Evolutionary conservation across 768 basidiomycete species (phyloP).

Genomic region (Tulasnella sp.): DNA sequence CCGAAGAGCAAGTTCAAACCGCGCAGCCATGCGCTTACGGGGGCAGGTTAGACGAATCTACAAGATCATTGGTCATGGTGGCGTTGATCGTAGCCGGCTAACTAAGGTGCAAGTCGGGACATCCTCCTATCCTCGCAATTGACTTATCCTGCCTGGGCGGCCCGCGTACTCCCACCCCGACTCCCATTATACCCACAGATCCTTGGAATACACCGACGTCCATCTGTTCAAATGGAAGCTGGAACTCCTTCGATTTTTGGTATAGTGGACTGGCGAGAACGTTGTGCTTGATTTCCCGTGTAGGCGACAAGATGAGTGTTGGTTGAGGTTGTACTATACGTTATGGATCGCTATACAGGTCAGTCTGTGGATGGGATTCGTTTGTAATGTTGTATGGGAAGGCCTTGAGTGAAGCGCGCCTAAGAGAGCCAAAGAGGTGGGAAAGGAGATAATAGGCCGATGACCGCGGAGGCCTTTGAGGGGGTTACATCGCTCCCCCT

Average conservation of each 20-base stretch:
- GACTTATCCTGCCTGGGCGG: not conserved
- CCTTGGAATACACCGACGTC: conserved; percentile 95
- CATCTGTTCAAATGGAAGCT: conserved; percentile 99
- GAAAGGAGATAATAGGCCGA: too few relatives aligned
- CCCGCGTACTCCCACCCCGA: not conserved
- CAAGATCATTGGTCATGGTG: conserved; percentile 96
- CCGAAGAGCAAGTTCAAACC: conserved; percentile 88
- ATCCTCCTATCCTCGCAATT: too few relatives aligned
- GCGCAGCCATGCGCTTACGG: conserved; percentile 90
- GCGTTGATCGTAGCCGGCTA: conserved; percentile 86
- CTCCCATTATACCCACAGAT: conserved; percentile 36
- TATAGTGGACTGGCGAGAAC: conserved; percentile 89
- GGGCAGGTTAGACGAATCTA: conserved; percentile 94
- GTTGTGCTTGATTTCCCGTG: conserved; percentile 82
- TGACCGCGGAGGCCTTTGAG: too few relatives aligned
- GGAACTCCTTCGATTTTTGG: conserved; percentile 97
- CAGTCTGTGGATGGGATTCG: too few relatives aligned
- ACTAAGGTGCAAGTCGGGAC: conserved; percentile 78
- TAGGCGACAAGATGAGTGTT: conserved; percentile 5
- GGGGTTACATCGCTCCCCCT: too few relatives aligned
- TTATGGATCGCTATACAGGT: too few relatives aligned
- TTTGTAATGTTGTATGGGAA: too few relatives aligned
- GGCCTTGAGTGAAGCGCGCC: too few relatives aligned
- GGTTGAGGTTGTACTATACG: too few relatives aligned
- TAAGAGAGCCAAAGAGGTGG: too few relatives aligned